Evolutionary conservation across 768 basidiomycete species (phyloP), one percentile per base, ranked within the genome.

Genomic region (Naganishia vaughanmartiniae): DNA sequence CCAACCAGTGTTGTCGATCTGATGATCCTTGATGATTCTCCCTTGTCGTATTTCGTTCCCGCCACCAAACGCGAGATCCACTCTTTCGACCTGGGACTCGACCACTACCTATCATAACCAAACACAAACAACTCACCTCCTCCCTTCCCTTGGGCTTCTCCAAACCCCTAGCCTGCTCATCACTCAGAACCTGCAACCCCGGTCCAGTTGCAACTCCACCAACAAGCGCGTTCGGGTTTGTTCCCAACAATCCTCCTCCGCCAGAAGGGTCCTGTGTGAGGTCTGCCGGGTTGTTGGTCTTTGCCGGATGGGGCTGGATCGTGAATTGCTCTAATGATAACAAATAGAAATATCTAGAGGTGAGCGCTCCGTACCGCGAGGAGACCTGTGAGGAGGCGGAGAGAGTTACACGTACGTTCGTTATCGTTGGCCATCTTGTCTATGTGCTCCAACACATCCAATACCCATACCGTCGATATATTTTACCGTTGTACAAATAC

Each of bases 271-370:
- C 58, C 11, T 45, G 58, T 24, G 12, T 28, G 14, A 80, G 75
- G 69, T 80, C 79, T 33, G 80, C 54, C 4, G 80, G 80, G 74
- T 81, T 77, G 68, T 81, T 81, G 69, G 75, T 77, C 73, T 78
- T 81, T 39, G 80, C 80, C 34, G 80, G 80, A 70, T 81, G 80
- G 42, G 80, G 80, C 60, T 78, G 80, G 77, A 80, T 81, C 57
- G 73, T 75, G 76, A 81, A 81, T 63, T 63, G 34, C 42, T 28
- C 60, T 24, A 10, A 26, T 24, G 60, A 26, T 17, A 63, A 51
- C 3, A 3, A 51, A n/a, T n/a, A 51, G 15, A 9, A 9, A 2
- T 42, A n/a, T 51, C 48, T 4, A 30, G 21, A 42, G 10, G n/a
- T 63, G 11, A 63, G 42, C 15, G 48, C 4, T 24, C 7, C 24